Percentiles rank a stretch among this genome's conserved stretches.
Evolutionary conservation across 1,284 basidiomycete genomes (phyloP).

Genomic region (Fomitiporia mediterranea): DNA sequence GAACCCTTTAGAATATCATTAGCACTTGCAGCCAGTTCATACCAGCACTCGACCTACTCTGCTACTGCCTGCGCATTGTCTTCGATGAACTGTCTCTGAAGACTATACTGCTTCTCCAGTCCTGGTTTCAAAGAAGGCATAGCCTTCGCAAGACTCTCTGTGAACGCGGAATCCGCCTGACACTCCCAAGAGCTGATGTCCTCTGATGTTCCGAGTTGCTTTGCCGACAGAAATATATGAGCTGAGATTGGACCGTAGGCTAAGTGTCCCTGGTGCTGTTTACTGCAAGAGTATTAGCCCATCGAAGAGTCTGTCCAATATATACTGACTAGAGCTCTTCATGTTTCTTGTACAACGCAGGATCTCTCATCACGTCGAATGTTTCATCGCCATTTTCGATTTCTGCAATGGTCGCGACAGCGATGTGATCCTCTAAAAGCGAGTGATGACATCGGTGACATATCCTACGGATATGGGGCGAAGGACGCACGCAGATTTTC

Average conservation of each 20-base stretch:
- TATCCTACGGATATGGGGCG: neutral
- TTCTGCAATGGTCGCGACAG: neutral
- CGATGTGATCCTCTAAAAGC: neutral
- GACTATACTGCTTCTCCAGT: conserved; percentile 5
- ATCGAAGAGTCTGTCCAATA: neutral
- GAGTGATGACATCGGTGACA: neutral
- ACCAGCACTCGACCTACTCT: neutral
- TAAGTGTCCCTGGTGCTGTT: neutral
- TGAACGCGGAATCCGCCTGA: neutral
- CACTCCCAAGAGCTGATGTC: neutral
- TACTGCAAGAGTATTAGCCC: neutral
- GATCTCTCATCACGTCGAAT: conserved; percentile 9
- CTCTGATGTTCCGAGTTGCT: neutral
- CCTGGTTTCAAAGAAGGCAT: conserved; percentile 1
- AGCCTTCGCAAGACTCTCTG: neutral
- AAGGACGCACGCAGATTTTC: conserved; percentile 18
- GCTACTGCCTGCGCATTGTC: neutral
- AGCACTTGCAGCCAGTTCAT: neutral
- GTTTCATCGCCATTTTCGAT: conserved; percentile 4
- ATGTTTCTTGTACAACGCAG: neutral
- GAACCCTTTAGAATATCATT: neutral
- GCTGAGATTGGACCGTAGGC: neutral
- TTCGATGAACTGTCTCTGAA: neutral
- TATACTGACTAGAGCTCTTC: conserved; percentile 3
- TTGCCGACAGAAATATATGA: conserved; percentile 4